Evolutionary conservation across 1,139 yeast species (phyloP), one percentile per base, ranked within the genome.

Genomic region (Suhomyces anneliseae): DNA sequence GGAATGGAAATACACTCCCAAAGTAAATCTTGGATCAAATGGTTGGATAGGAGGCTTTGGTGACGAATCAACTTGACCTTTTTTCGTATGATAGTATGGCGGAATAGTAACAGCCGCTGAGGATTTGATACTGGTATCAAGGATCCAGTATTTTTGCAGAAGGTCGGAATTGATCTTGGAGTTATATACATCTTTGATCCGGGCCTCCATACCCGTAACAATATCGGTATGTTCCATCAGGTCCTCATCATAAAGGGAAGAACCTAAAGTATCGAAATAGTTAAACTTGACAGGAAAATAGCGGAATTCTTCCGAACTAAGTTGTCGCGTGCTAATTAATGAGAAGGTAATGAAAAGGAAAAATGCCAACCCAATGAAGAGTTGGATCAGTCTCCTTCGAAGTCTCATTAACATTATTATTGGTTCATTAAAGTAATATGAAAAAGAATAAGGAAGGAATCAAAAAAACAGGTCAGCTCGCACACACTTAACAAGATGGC

Each of bases 1-100:
- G 46, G 64, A 59, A 42, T 69, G 59, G 40, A 69, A 64, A 56
- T 76, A 78, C 0, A 74, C 61, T 2, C 71, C 67, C 14, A 77
- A 47, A 3, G 82, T 76, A 50, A 78, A 66, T 32, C 83, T 57
- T 1, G 82, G 82, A 48, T 79, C 83, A 55, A 71, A 76, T 2
- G 76, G 76, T 48, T 65, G 74, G 7, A 69, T 51, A 11, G 47
- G 46, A 3, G 62, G 62, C 32, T 57, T 46, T 14, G n/a, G 9
- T 9, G 32, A 29, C 11, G 32, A 7, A 26, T 54, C 41, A 12
- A 40, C 14, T 1, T 40, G 40, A n/a, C 24, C 45, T 4, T 15
- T 26, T 27, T 38, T 35, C 8, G 12, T 45, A 38, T 42, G 45
- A 54, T 58, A 69, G 53, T 64, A 69, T 2, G 38, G 14, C 0